These are phyloP conservation scores for Coelastrella sp. DNA, from an alignment of 139 green algal genomes.

Conservation along the genomic window DNA sequence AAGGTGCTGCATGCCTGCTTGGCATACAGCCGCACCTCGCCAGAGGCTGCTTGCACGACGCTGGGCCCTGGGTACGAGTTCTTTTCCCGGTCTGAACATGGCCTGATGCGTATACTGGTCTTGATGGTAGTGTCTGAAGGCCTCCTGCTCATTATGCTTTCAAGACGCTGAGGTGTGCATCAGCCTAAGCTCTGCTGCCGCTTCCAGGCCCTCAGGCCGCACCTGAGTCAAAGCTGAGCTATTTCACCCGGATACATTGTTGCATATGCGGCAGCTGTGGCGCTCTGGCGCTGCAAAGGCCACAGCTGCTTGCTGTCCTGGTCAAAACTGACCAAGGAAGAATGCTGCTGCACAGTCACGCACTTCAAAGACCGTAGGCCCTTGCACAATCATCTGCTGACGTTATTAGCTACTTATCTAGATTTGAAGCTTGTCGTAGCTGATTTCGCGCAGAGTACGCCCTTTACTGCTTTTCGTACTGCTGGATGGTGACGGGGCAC, in stretches of 20 bases:
- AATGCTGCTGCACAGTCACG: too few species aligned
- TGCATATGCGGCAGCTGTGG: background rate
- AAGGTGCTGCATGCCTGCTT: background rate
- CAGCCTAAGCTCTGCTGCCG: background rate
- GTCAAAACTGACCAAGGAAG: background rate
- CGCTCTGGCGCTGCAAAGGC: background rate
- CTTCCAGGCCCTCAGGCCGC: background rate
- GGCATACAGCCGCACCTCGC: conserved; percentile 32
- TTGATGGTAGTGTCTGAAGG: conserved; percentile 15
- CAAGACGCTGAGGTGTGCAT: background rate
- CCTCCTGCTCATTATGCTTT: conserved; percentile 17
- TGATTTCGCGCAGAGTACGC: background rate
- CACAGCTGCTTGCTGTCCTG: background rate
- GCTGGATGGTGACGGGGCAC: background rate
- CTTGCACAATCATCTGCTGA: too few species aligned
- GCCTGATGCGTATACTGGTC: conserved; percentile 28
- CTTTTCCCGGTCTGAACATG: conserved; percentile 26
- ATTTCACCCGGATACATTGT: too few species aligned
- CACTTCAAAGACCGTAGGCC: too few species aligned
- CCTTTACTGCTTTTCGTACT: background rate
- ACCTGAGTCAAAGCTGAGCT: too few species aligned
- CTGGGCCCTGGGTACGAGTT: conserved; percentile 18
- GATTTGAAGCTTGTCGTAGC: too few species aligned
- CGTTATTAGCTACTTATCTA: too few species aligned
- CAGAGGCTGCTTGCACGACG: conserved; percentile 10